Conservation (phyloP, 805 yeast species). For the Kodamaea hsintzibuensis region DNA sequence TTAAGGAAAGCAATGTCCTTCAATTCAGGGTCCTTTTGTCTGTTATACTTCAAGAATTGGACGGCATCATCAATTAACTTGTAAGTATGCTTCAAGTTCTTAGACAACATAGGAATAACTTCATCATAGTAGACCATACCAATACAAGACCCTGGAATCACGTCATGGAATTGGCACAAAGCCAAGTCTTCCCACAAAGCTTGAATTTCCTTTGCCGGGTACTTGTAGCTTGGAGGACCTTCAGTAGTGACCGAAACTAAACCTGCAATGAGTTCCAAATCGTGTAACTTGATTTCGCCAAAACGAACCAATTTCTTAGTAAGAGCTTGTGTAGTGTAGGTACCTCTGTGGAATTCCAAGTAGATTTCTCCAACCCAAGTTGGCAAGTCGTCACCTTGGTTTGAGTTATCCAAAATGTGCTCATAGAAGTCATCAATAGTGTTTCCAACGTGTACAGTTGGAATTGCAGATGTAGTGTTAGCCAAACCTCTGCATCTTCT, state of each 20-base stretch:
- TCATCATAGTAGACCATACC: constrained; percentile 85
- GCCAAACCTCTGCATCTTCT: constrained; percentile 88
- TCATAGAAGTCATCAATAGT: constrained; percentile 83
- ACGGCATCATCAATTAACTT: constrained; percentile 54
- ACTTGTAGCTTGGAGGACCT: constrained; percentile 46
- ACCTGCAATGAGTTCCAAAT: constrained; percentile 81
- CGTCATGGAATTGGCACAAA: constrained; percentile 95
- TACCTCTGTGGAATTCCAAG: constrained; percentile 94
- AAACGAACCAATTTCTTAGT: constrained; percentile 79
- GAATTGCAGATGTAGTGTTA: constrained; percentile 77
- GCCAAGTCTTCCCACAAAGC: constrained; percentile 85
- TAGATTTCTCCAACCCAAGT: constrained; percentile 94
- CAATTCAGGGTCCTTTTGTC: background rate
- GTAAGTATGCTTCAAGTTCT: constrained; percentile 54
- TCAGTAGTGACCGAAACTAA: constrained; percentile 58
- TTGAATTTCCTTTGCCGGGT: constrained; percentile 70
- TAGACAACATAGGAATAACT: constrained; percentile 74
- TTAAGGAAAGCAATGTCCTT: constrained; percentile 37
- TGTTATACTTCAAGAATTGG: constrained; percentile 10
- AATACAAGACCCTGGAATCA: constrained; percentile 95
- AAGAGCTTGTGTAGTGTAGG: constrained; percentile 91
- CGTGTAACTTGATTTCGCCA: constrained; percentile 76
- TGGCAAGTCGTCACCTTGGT: constrained; percentile 68
- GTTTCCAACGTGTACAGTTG: constrained; percentile 75
- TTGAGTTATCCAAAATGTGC: constrained; percentile 58